Percentiles rank a stretch among this genome's conserved stretches.
Evolutionary conservation across 768 basidiomycete species (phyloP).

Genomic region (Hemileccinum rubropunctum): DNA sequence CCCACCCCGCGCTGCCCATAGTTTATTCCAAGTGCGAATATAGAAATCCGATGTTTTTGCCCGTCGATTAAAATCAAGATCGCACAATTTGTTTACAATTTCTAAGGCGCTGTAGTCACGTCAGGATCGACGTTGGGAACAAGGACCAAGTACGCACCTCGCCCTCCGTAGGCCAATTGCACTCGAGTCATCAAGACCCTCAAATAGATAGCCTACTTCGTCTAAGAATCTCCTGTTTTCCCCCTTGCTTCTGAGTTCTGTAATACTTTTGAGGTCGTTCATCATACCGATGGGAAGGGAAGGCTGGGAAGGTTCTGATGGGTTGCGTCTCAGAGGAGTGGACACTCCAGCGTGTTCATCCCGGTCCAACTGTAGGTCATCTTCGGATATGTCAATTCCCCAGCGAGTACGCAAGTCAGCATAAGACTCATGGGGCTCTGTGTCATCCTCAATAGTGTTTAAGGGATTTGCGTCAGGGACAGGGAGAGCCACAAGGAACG

Average conservation of each 20-base stretch:
- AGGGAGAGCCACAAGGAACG: conserved; percentile 68
- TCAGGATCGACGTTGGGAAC: background rate
- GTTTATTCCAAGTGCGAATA: conserved; percentile 63
- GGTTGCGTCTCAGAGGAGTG: conserved; percentile 14
- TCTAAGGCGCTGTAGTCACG: conserved; percentile 60
- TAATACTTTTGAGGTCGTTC: conserved; percentile 77
- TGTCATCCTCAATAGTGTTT: conserved; percentile 44
- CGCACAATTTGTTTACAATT: conserved; percentile 70
- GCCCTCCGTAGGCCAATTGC: conserved; percentile 59
- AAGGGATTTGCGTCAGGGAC: conserved; percentile 27
- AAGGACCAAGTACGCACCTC: conserved; percentile 43
- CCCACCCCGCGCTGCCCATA: conserved; percentile 58
- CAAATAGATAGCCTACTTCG: conserved; percentile 82
- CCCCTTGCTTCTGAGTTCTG: conserved; percentile 77
- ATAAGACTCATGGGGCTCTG: conserved; percentile 68
- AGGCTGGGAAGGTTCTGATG: conserved; percentile 37
- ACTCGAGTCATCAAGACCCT: conserved; percentile 61
- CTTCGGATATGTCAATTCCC: conserved; percentile 80
- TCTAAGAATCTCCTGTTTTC: conserved; percentile 79
- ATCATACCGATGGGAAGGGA: conserved; percentile 56
- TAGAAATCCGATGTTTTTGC: conserved; percentile 78
- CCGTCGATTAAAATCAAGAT: conserved; percentile 72
- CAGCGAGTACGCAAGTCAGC: conserved; percentile 69
- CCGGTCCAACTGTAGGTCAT: conserved; percentile 49
- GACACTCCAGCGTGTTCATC: background rate